A percentile compares a stretch with the other conserved stretches of the same genome.
Evolutionary conservation across 202 grass and related monocot genomes (phyloP).

Genomic region (Panicum virgatum): DNA sequence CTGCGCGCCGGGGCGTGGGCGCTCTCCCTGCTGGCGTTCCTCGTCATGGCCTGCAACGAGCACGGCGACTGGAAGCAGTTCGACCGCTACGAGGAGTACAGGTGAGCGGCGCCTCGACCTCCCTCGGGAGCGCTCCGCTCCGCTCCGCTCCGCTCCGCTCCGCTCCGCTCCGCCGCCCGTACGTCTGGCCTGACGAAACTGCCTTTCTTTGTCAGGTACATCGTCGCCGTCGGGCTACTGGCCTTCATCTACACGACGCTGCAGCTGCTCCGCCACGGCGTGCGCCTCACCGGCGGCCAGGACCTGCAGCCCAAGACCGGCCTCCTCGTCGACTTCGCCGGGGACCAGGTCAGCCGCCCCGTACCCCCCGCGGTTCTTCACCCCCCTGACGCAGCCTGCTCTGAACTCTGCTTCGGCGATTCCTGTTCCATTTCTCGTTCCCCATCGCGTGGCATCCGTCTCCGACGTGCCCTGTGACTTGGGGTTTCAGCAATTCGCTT

Average conservation of each 20-base stretch:
- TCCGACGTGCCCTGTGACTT: too few species aligned
- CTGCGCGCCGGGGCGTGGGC: conserved; percentile 57
- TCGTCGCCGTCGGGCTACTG: conserved; percentile 63
- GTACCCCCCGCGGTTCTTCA: neutral
- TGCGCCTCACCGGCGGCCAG: conserved; percentile 60
- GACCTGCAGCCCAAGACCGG: conserved; percentile 59
- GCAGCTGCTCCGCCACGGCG: conserved; percentile 68
- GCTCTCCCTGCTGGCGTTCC: conserved; percentile 68
- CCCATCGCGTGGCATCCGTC: neutral
- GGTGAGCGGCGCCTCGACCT: conserved; percentile 27
- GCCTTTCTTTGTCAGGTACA: conserved; percentile 55
- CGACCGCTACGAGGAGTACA: conserved; percentile 89
- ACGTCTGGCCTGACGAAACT: neutral
- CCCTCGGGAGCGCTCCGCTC: too few species aligned
- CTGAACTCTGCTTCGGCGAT: neutral
- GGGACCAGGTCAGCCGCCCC: conserved; percentile 75
- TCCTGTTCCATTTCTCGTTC: neutral
- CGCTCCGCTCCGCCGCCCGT: neutral
- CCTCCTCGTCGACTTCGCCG: conserved; percentile 69
- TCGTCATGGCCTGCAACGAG: conserved; percentile 84
- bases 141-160: neutral
- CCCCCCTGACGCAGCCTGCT: neutral
- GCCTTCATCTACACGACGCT: conserved; percentile 74
- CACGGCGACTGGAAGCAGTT: conserved; percentile 94
- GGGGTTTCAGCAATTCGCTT: neutral